These are phyloP conservation scores for Phaseolus coccineus DNA, from an alignment of 331 rosid species.

Conservation along the genomic window DNA sequence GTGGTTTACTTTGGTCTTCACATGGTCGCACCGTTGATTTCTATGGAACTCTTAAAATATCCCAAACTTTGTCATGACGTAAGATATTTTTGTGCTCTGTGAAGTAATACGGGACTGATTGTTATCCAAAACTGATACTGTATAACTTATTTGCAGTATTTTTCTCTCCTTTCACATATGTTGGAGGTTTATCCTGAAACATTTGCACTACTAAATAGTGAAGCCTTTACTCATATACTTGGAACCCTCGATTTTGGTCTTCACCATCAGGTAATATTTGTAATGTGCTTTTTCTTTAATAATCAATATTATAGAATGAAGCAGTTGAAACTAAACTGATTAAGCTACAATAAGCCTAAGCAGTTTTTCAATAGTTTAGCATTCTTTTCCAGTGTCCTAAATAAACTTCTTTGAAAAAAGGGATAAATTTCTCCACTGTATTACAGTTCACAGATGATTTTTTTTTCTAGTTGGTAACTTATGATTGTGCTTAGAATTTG, in stretches of 20 bases:
- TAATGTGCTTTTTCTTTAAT: slow-evolving; percentile 19
- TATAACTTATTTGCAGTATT: slow-evolving; percentile 70
- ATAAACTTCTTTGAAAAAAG: not conserved
- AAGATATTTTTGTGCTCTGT: slow-evolving; percentile 52
- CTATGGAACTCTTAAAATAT: slow-evolving; percentile 90
- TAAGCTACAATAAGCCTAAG: not conserved
- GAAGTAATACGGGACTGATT: slow-evolving; percentile 22
- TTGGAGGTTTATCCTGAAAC: slow-evolving; percentile 98
- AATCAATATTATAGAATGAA: slow-evolving; percentile 16
- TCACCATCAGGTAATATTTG: slow-evolving; percentile 76
- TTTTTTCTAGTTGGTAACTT: not conserved
- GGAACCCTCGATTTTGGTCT: slow-evolving; percentile 93
- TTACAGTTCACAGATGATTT: slow-evolving; percentile 16
- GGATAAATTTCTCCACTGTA: slow-evolving; percentile 27
- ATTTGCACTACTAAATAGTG: slow-evolving; percentile 75
- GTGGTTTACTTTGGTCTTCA: slow-evolving; percentile 98
- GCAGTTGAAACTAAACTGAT: slow-evolving; percentile 28
- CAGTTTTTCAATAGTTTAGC: slow-evolving; percentile 9
- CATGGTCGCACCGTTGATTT: slow-evolving; percentile 81
- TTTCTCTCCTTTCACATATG: slow-evolving; percentile 86
- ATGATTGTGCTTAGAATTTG: slow-evolving; percentile 27
- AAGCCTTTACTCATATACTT: slow-evolving; percentile 79
- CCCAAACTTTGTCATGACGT: slow-evolving; percentile 96
- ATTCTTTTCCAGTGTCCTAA: slow-evolving; percentile 21
- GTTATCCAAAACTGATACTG: slow-evolving; percentile 47